Evolutionary conservation across 2,329 filamentous ascomycete species (phyloP).

Genomic region (Coniochaeta sp.): DNA sequence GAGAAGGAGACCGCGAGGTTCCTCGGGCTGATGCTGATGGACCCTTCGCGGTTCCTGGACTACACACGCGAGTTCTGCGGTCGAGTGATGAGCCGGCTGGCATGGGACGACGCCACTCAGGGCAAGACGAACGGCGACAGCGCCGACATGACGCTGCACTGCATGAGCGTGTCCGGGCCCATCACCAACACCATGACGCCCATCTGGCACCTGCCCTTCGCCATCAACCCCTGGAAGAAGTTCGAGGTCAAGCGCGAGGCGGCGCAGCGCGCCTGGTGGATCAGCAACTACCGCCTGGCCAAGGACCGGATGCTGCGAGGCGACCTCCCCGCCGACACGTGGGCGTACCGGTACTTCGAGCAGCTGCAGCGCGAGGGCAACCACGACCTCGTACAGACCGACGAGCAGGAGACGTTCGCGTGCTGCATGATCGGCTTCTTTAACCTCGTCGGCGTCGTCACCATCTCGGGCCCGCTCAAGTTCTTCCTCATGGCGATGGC

Average conservation of each 20-base stretch:
- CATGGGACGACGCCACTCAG: constrained; percentile 41
- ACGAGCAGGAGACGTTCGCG: constrained; percentile 36
- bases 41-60: constrained; percentile 35
- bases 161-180: constrained; percentile 44
- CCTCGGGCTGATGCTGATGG: constrained; percentile 36
- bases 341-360: constrained; percentile 40
- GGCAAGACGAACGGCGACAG: constrained; percentile 37
- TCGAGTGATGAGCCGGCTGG: constrained; percentile 40
- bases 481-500: constrained; percentile 47
- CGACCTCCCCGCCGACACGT: constrained; percentile 35
- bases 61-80: constrained; percentile 42
- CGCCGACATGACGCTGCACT: constrained; percentile 38
- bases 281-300: constrained; percentile 30
- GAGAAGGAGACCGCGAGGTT: constrained; percentile 37
- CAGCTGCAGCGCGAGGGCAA: constrained; percentile 33
- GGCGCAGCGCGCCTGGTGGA: constrained; percentile 38
- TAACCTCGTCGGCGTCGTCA: constrained; percentile 42
- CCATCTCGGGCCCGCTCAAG: constrained; percentile 39
- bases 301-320: constrained; percentile 31
- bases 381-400: constrained; percentile 27
- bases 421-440: constrained; percentile 45
- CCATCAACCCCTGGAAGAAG: constrained; percentile 40
- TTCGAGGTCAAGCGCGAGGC: constrained; percentile 36
- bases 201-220: constrained; percentile 35
- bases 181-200: constrained; percentile 43